These are phyloP conservation scores for Clarireedia monteithiana DNA, from an alignment of 2,329 filamentous ascomycete genomes.

Conservation along the genomic window DNA sequence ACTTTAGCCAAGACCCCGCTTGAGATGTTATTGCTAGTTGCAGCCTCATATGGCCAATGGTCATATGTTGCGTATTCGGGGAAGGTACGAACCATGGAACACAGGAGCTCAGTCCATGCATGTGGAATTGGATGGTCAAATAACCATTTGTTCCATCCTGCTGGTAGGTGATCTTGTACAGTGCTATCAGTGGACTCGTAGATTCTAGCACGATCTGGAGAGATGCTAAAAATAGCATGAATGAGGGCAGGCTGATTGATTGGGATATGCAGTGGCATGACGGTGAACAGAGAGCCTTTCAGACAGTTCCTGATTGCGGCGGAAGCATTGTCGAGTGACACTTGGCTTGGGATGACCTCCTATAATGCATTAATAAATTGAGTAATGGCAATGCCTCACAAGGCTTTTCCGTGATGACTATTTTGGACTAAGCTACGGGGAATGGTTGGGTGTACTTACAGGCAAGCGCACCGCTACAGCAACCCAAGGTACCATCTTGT, in stretches of 20 bases:
- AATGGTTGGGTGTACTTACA: constrained; percentile 5
- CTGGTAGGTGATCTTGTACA: constrained; percentile 19
- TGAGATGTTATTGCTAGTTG: constrained; percentile 9
- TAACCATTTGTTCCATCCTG: constrained; percentile 28
- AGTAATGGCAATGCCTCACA: neutral
- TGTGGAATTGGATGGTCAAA: constrained; percentile 20
- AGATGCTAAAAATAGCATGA: constrained; percentile 30
- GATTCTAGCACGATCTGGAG: constrained; percentile 28
- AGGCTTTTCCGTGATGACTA: too few species aligned
- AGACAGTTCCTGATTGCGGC: neutral
- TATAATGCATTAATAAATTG: neutral
- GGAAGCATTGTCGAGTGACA: neutral
- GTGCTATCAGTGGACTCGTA: constrained; percentile 19
- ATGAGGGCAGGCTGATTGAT: constrained; percentile 30
- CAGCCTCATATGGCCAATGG: constrained; percentile 14
- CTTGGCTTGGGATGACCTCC: neutral
- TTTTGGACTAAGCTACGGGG: too few species aligned
- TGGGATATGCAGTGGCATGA: constrained; percentile 28
- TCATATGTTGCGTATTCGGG: constrained; percentile 11
- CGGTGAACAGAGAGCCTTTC: constrained; percentile 27
- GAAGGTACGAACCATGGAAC: constrained; percentile 9
- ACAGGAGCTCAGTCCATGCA: constrained; percentile 24
- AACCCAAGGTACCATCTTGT: constrained; percentile 29
- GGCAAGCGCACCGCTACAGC: constrained; percentile 28
- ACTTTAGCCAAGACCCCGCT: constrained; percentile 13